These are phyloP conservation scores for Mortierella hygrophila DNA, from an alignment of 192 early-diverging fungal genomes.

Conservation along the genomic window DNA sequence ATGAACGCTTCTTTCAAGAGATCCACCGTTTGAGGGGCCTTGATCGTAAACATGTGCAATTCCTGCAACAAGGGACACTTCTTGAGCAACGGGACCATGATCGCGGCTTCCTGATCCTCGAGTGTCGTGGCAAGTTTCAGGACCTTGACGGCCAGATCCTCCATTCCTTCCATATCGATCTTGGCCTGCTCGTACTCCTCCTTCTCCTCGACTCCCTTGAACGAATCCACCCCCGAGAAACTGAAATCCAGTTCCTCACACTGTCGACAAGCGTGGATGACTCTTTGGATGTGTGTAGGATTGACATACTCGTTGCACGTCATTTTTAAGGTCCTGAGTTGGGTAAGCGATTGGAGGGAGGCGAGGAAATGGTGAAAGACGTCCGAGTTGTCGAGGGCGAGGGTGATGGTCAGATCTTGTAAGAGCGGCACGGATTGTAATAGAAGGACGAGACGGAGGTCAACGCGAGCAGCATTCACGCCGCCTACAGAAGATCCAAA, in stretches of 20 bases:
- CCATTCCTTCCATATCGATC: slow-evolving; percentile 20
- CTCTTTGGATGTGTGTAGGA: slow-evolving; percentile 26
- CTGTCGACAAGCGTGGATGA: slow-evolving; percentile 18
- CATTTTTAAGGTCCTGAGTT: slow-evolving; percentile 8
- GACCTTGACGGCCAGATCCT: slow-evolving; percentile 13
- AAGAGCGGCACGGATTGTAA: slow-evolving; percentile 19
- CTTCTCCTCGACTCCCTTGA: slow-evolving; percentile 24
- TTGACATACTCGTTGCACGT: slow-evolving; percentile 22
- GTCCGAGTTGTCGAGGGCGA: slow-evolving; percentile 29
- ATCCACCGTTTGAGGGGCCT: slow-evolving; percentile 9
- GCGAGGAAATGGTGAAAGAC: slow-evolving; percentile 20
- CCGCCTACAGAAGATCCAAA: background rate
- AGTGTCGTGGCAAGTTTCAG: slow-evolving; percentile 16
- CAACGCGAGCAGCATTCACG: slow-evolving; percentile 27
- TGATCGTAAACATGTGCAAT: slow-evolving; percentile 25
- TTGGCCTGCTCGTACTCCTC: slow-evolving; percentile 28
- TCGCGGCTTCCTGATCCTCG: slow-evolving; percentile 17
- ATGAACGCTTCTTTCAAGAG: slow-evolving; percentile 19
- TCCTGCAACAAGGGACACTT: slow-evolving; percentile 14
- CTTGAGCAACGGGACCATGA: slow-evolving; percentile 29
- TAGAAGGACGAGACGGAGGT: slow-evolving; percentile 27
- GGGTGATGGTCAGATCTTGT: slow-evolving; percentile 25
- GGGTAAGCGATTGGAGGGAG: slow-evolving; percentile 14
- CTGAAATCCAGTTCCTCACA: slow-evolving; percentile 17
- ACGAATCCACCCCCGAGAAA: slow-evolving; percentile 21